Conservation (phyloP, 345 rosid genomes). For the Clausena lansium region DNA sequence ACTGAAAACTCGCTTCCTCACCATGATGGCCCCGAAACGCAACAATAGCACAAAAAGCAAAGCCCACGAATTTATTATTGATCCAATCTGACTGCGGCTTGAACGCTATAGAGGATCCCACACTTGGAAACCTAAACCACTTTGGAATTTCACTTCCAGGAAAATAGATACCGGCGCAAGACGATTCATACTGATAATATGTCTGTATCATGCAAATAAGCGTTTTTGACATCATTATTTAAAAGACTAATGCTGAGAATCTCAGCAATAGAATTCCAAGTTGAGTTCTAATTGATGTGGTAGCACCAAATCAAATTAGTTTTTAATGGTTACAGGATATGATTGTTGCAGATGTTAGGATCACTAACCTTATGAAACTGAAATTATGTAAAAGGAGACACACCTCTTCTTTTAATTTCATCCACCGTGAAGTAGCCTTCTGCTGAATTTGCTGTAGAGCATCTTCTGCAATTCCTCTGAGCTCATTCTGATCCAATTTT, state of each 20-base stretch:
- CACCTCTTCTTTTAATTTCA: neutral
- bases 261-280: too few relatives aligned
- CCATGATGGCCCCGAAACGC: neutral
- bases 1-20: neutral
- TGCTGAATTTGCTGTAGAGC: neutral
- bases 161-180: neutral
- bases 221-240: neutral
- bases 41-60: neutral
- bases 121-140: neutral
- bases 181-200: too few relatives aligned
- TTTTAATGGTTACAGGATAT: too few relatives aligned
- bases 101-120: neutral
- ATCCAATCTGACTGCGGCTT: neutral
- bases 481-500: neutral
- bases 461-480: neutral
- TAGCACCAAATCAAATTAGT: too few relatives aligned
- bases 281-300: too few relatives aligned
- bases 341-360: too few relatives aligned
- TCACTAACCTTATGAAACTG: too few relatives aligned
- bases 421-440: neutral
- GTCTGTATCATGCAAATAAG: neutral
- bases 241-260: too few relatives aligned
- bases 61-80: neutral
- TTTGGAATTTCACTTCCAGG: neutral
- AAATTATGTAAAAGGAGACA: neutral